Evolutionary conservation across 169 alveolate species (phyloP), one percentile per base, ranked within the genome.

Genomic region (Eimeria tenella): DNA sequence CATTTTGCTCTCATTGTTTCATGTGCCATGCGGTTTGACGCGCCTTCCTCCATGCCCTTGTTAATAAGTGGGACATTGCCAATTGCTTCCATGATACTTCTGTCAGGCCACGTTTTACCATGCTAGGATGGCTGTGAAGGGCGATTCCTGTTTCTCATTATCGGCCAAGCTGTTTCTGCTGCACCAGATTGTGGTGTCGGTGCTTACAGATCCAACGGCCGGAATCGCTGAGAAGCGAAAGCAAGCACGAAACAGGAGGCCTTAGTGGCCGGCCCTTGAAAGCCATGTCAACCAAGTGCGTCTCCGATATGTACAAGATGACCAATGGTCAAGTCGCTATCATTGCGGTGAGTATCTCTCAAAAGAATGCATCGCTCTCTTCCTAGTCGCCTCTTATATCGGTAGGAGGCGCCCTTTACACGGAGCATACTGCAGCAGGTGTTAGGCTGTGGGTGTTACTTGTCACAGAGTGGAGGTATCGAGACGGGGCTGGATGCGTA

Each of bases 391-490:
- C 50, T 21, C 75, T 15, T 53, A 17, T n/a, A 11, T 19, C 25
- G 25, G 19, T 73, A 17, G 4, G 55, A 23, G 88, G 56, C n/a
- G 4, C 10, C 31, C 5, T 9, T 0, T 7, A 19, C 68, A 50
- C 49, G 17, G 65, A 13, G 4, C 65, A 52, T 31, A 8, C 10
- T 15, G 5, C 15, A 15, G 4, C 82, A 9, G 10, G 7, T 8
- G 8, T 84, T 17, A 23, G 23, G 52, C 21, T 10, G 23, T 1
- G 4, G 10, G 8, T 53, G 31, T 9, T 23, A 7, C 21, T 15
- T 49, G 42, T 11, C 55, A 5, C 95, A 96, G 97, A 92, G 98
- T 25, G 98, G 98, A 52, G 98, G 98, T n/a, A 96, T 97, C 81
- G 96, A 96, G 58, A 88, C 95, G 4, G 98, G 98, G 8, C 93